These are phyloP conservation scores for Micractinium sp. DNA, from an alignment of 139 green algal species.

Conservation along the genomic window DNA sequence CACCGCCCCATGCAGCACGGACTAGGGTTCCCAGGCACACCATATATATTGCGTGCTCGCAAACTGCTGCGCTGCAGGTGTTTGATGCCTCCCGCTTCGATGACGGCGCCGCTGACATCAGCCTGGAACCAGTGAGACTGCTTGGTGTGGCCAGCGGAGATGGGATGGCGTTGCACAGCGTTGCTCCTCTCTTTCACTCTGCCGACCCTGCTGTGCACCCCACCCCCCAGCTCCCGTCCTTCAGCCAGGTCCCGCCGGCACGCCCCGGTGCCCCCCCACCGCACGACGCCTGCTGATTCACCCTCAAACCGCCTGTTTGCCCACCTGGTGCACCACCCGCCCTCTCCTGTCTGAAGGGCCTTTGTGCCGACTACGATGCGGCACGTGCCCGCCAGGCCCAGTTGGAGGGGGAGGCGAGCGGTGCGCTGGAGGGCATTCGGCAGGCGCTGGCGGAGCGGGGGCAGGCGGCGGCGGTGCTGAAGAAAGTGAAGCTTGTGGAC, in stretches of 20 bases:
- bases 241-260: no score
- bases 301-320: not conserved
- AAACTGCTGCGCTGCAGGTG: not conserved
- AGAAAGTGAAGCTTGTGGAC: constrained; percentile 16
- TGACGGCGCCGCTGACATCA: constrained; percentile 17
- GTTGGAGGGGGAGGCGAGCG: not conserved
- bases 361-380: constrained; percentile 34
- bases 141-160: not conserved
- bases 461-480: not conserved
- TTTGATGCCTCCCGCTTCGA: constrained; percentile 29
- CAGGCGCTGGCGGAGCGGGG: not conserved
- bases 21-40: no score
- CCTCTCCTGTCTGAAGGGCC: constrained; percentile 2
- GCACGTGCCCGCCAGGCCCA: not conserved
- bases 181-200: not conserved
- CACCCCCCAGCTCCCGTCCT: not conserved
- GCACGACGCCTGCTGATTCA: no score
- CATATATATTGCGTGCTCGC: no score
- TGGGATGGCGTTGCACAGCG: not conserved
- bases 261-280: no score
- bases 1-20: no score
- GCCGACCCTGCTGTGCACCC: not conserved
- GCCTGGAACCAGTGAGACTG: not conserved
- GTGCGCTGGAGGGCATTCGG: not conserved
- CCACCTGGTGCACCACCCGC: not conserved